Conservation (phyloP, 495 filamentous ascomycete species). For the Daldinia vernicosa region DNA sequence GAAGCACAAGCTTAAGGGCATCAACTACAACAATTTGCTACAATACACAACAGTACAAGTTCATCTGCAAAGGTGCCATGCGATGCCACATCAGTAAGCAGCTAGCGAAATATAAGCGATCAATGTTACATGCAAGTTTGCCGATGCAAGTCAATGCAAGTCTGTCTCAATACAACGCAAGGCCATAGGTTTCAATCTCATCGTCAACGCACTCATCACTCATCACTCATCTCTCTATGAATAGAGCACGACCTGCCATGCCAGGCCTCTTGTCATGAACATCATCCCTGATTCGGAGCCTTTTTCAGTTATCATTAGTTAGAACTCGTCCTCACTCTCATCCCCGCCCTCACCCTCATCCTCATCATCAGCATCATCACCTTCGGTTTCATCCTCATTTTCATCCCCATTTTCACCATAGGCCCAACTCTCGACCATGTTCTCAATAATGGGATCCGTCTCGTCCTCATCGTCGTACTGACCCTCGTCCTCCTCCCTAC, state of each 20-base stretch:
- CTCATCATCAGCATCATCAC: not conserved
- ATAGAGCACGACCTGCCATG: not conserved
- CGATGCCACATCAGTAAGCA: not conserved
- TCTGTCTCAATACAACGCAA: not conserved
- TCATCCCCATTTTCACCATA: not conserved
- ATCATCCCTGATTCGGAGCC: not conserved
- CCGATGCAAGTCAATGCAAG: not conserved
- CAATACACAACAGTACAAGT: not conserved
- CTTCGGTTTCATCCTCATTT: not conserved
- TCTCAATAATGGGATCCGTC: too few species aligned
- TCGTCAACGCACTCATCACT: not conserved
- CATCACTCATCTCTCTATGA: not conserved
- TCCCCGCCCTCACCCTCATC: not conserved
- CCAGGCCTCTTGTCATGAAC: not conserved
- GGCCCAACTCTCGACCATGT: too few species aligned
- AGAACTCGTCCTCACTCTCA: not conserved
- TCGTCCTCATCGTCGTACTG: too few species aligned
- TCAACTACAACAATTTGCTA: not conserved
- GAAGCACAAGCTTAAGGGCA: not conserved
- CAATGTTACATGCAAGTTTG: not conserved
- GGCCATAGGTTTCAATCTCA: not conserved
- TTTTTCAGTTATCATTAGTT: too few species aligned
- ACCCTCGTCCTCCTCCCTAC: too few species aligned
- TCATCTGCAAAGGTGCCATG: not conserved
- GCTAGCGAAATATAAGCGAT: not conserved